Conservation (phyloP, 2,329 filamentous ascomycete species). For the Fusarium coffeatum region DNA sequence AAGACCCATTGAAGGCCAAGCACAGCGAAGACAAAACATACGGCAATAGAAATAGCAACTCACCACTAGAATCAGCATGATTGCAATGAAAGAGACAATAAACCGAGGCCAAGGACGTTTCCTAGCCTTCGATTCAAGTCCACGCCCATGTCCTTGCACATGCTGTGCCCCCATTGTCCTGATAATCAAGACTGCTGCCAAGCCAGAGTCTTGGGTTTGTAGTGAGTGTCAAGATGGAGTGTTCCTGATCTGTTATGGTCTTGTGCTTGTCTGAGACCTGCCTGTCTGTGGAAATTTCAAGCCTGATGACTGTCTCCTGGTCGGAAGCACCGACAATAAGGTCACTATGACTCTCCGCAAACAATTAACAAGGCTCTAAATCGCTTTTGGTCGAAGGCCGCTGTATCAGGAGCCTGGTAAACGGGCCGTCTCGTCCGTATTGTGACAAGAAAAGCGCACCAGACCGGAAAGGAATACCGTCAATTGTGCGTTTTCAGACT, state of each 20-base stretch:
- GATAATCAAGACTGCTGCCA: constrained; percentile 16
- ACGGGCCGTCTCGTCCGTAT: constrained; percentile 36
- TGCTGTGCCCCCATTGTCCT: constrained; percentile 32
- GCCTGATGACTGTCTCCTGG: constrained; percentile 6
- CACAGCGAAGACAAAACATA: constrained; percentile 9
- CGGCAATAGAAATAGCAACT: constrained; percentile 30
- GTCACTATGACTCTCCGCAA: constrained; percentile 8
- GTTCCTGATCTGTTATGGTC: constrained; percentile 11
- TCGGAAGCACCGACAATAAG: not conserved
- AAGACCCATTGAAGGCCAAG: constrained; percentile 22
- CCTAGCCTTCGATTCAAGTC: constrained; percentile 17
- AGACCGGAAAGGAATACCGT: constrained; percentile 16
- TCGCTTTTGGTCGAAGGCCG: constrained; percentile 6
- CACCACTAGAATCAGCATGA: constrained; percentile 40
- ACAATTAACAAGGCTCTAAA: constrained; percentile 13
- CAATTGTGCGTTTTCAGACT: constrained; percentile 10
- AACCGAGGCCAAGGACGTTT: constrained; percentile 30
- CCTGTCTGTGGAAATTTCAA: not conserved
- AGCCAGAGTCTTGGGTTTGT: constrained; percentile 10
- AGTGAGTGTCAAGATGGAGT: constrained; percentile 8
- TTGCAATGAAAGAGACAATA: constrained; percentile 18
- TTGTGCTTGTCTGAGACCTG: constrained; percentile 21
- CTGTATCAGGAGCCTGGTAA: constrained; percentile 20
- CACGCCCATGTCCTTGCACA: constrained; percentile 21
- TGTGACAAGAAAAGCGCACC: not conserved